These are phyloP conservation scores for Pythium phragmiticola DNA, from an alignment of 352 stramenopile species.

Conservation along the genomic window DNA sequence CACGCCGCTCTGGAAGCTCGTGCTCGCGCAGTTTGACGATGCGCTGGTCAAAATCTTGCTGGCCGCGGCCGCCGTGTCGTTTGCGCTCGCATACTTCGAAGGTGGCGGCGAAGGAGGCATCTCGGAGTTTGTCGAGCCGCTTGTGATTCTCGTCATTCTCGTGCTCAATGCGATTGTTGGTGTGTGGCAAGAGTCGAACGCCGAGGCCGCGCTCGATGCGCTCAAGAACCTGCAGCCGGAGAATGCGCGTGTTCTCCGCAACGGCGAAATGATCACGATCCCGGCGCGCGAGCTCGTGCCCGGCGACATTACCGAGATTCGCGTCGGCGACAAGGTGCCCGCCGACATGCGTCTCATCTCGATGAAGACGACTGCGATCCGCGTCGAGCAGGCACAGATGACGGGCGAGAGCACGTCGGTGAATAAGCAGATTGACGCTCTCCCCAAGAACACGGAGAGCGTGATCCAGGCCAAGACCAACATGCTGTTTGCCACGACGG, in stretches of 20 bases:
- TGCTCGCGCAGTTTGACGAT: constrained; percentile 99
- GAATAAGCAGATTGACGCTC: constrained; percentile 88
- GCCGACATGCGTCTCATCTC: constrained; percentile 95
- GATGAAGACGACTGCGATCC: constrained; percentile 94
- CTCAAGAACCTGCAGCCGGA: constrained; percentile 96
- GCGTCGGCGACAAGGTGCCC: constrained; percentile 97
- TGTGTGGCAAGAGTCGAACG: constrained; percentile 96
- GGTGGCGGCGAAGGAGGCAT: constrained; percentile 82
- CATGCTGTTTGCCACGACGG: constrained; percentile 98
- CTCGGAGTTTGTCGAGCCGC: constrained; percentile 94
- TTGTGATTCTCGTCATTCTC: constrained; percentile 97
- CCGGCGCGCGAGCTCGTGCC: constrained; percentile 92
- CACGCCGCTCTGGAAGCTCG: constrained; percentile 92
- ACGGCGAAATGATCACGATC: constrained; percentile 85
- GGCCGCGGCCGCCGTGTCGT: constrained; percentile 93
- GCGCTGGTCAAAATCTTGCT: constrained; percentile 98
- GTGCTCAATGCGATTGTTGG: constrained; percentile 96
- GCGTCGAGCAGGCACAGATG: constrained; percentile 95
- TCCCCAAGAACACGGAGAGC: constrained; percentile 64
- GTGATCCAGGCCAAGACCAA: constrained; percentile 93
- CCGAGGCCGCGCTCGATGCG: constrained; percentile 92
- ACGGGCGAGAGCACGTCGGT: constrained; percentile 96
- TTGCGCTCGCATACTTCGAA: constrained; percentile 92
- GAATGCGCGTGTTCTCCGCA: constrained; percentile 85
- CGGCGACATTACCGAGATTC: constrained; percentile 96